These are phyloP conservation scores for Podospora pseudopauciseta DNA, from an alignment of 495 filamentous ascomycete species.

Conservation along the genomic window DNA sequence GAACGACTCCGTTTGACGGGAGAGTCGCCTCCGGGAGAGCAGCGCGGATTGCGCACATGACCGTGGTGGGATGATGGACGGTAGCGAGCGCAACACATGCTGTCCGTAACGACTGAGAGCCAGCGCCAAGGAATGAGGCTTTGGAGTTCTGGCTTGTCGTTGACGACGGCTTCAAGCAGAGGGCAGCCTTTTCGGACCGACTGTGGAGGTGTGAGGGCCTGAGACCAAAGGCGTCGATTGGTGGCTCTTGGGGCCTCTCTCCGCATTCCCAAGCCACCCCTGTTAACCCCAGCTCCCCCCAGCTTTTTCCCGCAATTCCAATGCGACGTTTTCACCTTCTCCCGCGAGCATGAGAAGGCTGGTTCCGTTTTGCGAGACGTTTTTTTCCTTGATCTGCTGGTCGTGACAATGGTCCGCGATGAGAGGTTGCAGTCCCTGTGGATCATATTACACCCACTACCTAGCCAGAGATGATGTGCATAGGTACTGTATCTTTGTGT, in stretches of 20 bases:
- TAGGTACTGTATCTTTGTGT: neutral
- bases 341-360: too few relatives aligned
- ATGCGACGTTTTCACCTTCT: constrained; percentile 16
- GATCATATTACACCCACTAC: neutral
- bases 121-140: constrained; percentile 20
- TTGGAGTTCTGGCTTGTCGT: neutral
- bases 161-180: neutral
- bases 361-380: neutral
- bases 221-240: constrained; percentile 26
- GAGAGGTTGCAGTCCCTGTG: neutral
- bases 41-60: neutral
- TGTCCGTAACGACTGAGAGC: constrained; percentile 11
- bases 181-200: constrained; percentile 36
- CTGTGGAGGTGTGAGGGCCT: constrained; percentile 22
- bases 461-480: neutral
- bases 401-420: neutral
- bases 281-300: constrained; percentile 11
- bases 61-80: neutral
- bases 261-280: constrained; percentile 30
- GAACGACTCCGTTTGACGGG: neutral
- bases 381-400: neutral
- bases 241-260: constrained; percentile 15
- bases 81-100: neutral
- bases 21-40: neutral
- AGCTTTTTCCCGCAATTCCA: constrained; percentile 19